Conservation (phyloP, 257 asterid genomes). For the Capsicum rhomboideum region DNA sequence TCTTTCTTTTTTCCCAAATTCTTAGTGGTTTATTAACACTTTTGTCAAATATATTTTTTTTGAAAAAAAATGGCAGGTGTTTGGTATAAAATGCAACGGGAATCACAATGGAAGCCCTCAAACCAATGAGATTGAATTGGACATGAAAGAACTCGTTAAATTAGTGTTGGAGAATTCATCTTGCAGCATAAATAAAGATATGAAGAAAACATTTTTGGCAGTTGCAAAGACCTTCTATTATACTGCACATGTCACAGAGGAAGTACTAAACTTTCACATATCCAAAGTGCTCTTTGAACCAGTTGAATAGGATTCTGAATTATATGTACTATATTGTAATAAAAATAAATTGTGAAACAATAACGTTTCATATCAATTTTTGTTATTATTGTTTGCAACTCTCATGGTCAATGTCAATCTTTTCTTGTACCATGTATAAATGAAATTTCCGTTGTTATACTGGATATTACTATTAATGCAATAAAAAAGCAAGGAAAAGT, state of each 20-base stretch:
- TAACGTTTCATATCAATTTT: background rate
- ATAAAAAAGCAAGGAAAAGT: too few relatives aligned
- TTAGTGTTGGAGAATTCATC: background rate
- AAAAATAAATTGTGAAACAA: background rate
- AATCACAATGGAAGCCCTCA: too few relatives aligned
- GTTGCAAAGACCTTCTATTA: background rate
- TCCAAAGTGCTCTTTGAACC: background rate
- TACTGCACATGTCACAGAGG: background rate
- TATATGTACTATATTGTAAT: background rate
- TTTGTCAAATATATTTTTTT: too few relatives aligned
- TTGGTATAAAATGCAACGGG: background rate
- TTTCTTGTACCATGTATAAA: too few relatives aligned
- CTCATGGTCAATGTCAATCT: background rate
- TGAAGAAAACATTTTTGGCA: background rate
- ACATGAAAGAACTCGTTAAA: background rate
- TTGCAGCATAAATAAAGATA: background rate
- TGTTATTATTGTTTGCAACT: background rate
- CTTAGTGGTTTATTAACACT: too few relatives aligned
- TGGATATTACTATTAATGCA: too few relatives aligned
- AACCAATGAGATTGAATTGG: background rate
- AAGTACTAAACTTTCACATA: background rate
- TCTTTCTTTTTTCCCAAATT: too few relatives aligned
- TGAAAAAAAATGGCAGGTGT: too few relatives aligned
- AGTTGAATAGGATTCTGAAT: background rate
- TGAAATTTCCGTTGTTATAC: too few relatives aligned